Percentiles rank a stretch among this genome's conserved stretches.
These are phyloP conservation scores for Aegilops umbellulata DNA, from an alignment of 176 grass and related monocot genomes.

Conservation along the genomic window DNA sequence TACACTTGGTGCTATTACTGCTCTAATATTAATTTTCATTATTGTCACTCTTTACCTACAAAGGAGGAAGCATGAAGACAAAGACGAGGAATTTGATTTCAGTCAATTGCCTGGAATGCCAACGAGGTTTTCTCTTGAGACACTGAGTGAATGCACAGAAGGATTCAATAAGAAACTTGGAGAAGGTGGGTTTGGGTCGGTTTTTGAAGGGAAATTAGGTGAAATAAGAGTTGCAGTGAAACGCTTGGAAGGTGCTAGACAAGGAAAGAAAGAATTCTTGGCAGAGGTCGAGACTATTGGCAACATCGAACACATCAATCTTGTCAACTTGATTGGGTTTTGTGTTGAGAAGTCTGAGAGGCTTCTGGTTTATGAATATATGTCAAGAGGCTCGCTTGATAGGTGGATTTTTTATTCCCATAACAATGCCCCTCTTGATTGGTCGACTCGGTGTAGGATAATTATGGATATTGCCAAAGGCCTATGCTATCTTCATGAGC, in stretches of 20 bases:
- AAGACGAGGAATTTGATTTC: not conserved
- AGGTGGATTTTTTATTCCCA: not conserved
- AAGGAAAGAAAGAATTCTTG: not conserved
- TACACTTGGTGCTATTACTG: not conserved
- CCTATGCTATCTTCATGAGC: not conserved
- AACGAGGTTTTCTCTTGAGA: not conserved
- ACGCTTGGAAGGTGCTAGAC: not conserved
- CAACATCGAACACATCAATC: not conserved
- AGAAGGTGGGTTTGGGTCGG: not conserved
- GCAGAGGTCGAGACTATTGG: not conserved
- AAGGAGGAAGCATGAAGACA: not conserved
- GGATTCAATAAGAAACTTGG: not conserved
- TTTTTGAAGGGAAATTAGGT: not conserved
- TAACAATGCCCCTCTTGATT: not conserved
- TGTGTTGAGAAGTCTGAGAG: not conserved
- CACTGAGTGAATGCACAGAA: not conserved
- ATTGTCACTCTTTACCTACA: not conserved
- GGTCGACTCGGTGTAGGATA: not conserved
- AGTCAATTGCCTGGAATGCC: not conserved
- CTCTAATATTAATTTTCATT: not conserved
- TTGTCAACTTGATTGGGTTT: not conserved
- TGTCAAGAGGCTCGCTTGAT: not conserved
- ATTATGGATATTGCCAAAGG: not conserved
- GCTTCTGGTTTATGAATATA: not conserved
- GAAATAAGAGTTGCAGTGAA: not conserved